Base-by-base conservation (phyloP, 75 land plant genomes). In the Pinus albicaulis region DNA sequence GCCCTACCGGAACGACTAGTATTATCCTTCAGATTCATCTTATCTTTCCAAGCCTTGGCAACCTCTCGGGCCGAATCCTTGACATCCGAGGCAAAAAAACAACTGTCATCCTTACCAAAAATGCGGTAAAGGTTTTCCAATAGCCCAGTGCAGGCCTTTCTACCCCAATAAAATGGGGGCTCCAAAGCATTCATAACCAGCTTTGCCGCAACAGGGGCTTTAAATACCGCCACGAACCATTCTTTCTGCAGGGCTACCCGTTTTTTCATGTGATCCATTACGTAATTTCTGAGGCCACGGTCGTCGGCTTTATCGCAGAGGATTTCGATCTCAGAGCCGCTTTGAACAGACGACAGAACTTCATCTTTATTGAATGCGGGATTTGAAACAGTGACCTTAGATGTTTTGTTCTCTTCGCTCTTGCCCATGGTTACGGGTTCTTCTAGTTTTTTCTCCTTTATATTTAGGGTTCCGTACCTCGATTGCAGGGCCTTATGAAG, bases 31-130 rank as follows among this genome's bases (percentile, higher is more conserved):
- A 44, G 2, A 7, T 69, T 77, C 78, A 77, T 77, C 20, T 44
- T 38, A 13, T 34, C 1, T 77, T 41, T 77, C 77, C 56, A 77
- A 22, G 20, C 0, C 7, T 41, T 44, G 0, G 78, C 78, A 3
- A 77, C 24, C 16, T 77, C 76, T 53, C 72, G 31, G 31, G 31
- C 31, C 31, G 2, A 31, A 7, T 77, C 78, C 77, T 77, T 76
- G 26, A 77, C 19, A 12, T 53, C 31, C 13, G 76, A 19, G 14
- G 76, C 22, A 22, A 75, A 73, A 17, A 6, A 7, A 7, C 17
- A 19, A 66, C 20, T 38, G 12, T 66, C 52, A 20, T 36, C 22
- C 7, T n/a, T 66, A 13, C 70, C 22, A 11, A 73, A 23, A 73
- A 55, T 22, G 34, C 75, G 77, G 5, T 36, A 74, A 74, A 77